Conservation (phyloP, 2,329 filamentous ascomycete genomes). For the Talaromyces sp. region DNA sequence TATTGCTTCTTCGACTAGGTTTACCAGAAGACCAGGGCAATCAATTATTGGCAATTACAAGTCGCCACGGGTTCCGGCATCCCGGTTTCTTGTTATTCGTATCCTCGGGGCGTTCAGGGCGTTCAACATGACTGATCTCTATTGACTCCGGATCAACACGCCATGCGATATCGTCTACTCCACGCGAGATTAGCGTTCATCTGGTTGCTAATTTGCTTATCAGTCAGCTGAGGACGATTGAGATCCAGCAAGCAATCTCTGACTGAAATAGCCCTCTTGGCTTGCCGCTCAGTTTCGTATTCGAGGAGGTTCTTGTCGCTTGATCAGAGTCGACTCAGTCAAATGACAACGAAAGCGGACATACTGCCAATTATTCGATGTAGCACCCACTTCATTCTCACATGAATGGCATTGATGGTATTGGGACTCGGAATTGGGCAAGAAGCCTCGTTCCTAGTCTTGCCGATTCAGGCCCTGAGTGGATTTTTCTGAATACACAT, state of each 20-base stretch:
- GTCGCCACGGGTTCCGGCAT: background rate
- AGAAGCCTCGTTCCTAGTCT: background rate
- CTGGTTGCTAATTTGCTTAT: background rate
- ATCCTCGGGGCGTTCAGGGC: background rate
- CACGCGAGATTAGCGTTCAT: background rate
- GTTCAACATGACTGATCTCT: background rate
- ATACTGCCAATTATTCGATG: background rate
- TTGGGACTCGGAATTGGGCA: background rate
- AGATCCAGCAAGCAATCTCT: background rate
- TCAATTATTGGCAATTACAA: background rate
- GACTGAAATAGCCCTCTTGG: background rate
- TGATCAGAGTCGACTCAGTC: background rate
- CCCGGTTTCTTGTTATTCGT: background rate
- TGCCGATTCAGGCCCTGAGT: background rate
- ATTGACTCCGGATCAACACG: background rate
- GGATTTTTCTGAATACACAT: background rate
- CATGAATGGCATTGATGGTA: background rate
- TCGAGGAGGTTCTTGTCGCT: background rate
- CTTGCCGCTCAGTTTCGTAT: background rate
- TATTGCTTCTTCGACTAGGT: background rate
- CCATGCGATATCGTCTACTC: background rate
- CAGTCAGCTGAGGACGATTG: background rate
- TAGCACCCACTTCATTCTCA: background rate
- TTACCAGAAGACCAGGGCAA: background rate
- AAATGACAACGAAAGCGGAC: background rate